Evolutionary conservation across 192 early-diverging fungal species (phyloP), one percentile per base, ranked within the genome.

Genomic region (Backusella australiensis): DNA sequence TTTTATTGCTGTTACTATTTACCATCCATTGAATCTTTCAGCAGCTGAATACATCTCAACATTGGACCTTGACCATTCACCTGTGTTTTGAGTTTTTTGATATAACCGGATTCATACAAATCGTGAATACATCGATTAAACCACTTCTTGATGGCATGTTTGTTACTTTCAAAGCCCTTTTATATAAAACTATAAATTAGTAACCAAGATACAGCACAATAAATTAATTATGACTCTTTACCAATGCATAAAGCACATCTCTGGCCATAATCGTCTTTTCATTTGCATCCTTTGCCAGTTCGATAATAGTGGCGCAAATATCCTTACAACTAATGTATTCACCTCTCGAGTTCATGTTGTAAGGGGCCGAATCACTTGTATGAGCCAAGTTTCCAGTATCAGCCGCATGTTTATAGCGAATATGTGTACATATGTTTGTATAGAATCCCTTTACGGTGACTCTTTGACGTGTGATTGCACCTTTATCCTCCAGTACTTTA

Each of bases 381-480:
- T 63, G 17, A 15, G 26, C 15, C 11, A 12, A 9, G 5, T 29
- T 74, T 23, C 38, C 72, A 36, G 1, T 29, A 4, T 63, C 56
- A 29, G 56, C 23, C 4, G 56, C 23, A 23, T 63, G 9, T 5
- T 15, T 74, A 63, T 65, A 79, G 32, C 78, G 66, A 12, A 2
- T n/a, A 36, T 79, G 78, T 6, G 74, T 23, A 56, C 78, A 79
- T 21, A 72, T 5, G 26, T 75, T 79, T 3, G 78, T 79, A 42
- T 39, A 67, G 3, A 52, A 41, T 17, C 39, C 42, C 3, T 8
- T n/a, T n/a, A 34, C 5, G 0, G 78, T 66, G 65, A 65, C 26
- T 32, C 36, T 12, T 6, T 32, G 19, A 29, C 73, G 67, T 70
- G 74, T 73, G 42, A 74, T 73, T 19, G 68, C 29, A 14, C 78